These are phyloP conservation scores for Ballota nigra DNA, from an alignment of 257 asterid species.

Conservation along the genomic window DNA sequence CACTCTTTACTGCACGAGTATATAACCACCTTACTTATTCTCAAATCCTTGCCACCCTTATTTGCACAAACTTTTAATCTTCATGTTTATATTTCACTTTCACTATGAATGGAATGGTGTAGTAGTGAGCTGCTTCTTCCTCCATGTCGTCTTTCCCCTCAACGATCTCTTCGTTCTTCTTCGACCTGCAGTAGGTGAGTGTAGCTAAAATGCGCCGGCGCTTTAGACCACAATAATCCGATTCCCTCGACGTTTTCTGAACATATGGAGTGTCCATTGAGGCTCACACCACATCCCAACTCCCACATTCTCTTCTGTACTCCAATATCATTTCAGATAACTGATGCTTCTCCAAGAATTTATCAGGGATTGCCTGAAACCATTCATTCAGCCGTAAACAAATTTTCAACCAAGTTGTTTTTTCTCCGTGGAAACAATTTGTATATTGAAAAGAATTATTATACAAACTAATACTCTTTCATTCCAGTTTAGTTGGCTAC, in stretches of 20 bases:
- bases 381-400: background rate
- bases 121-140: slow-evolving; percentile 52
- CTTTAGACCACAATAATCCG: slow-evolving; percentile 22
- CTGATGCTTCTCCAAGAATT: slow-evolving; percentile 71
- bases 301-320: slow-evolving; percentile 87
- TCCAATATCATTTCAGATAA: slow-evolving; percentile 57
- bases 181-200: slow-evolving; percentile 65
- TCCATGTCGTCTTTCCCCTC: slow-evolving; percentile 81
- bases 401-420: background rate
- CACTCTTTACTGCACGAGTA: slow-evolving; percentile 28
- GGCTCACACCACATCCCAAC: slow-evolving; percentile 58
- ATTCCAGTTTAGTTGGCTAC: too few relatives aligned
- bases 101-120: slow-evolving; percentile 31
- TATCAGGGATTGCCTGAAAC: slow-evolving; percentile 72
- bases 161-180: slow-evolving; percentile 68
- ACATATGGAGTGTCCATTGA: slow-evolving; percentile 22
- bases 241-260: slow-evolving; percentile 13
- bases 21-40: too few relatives aligned
- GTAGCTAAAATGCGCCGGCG: slow-evolving; percentile 42
- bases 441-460: too few relatives aligned
- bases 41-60: too few relatives aligned
- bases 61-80: background rate
- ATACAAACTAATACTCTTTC: background rate
- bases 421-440: too few relatives aligned
- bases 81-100: background rate